phyloP scores from a whole-genome alignment of 257 asterid species.

The Nicotiana tomentosiformis region DNA sequence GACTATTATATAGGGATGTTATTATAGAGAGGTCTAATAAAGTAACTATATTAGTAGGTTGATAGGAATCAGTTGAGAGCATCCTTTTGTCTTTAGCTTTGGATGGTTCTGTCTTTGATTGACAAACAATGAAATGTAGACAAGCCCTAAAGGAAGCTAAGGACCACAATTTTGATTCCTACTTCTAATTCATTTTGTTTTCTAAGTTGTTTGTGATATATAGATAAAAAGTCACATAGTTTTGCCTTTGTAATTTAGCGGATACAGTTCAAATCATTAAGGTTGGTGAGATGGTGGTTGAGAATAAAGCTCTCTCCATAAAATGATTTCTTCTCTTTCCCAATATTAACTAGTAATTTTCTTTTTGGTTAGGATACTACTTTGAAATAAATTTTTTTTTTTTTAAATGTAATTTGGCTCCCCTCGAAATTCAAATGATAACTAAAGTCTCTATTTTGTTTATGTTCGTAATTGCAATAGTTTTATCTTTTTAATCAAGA shows the following conservation, averaged over 20 bases:
- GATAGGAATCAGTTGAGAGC: slow-evolving; percentile 21
- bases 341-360: background rate
- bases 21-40: too few species aligned
- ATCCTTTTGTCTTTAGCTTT: slow-evolving; percentile 42
- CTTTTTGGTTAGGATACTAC: too few species aligned
- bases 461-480: too few species aligned
- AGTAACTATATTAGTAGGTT: slow-evolving; percentile 9
- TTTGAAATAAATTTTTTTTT: too few species aligned
- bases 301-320: slow-evolving; percentile 2
- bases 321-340: background rate
- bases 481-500: too few species aligned
- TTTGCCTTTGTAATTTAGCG: slow-evolving; percentile 53
- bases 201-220: slow-evolving; percentile 22
- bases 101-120: slow-evolving; percentile 30
- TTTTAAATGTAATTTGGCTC: too few species aligned
- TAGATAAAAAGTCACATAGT: slow-evolving; percentile 59
- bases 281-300: slow-evolving; percentile 23
- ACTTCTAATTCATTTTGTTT: background rate
- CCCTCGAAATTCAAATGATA: too few species aligned
- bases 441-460: too few species aligned
- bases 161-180: slow-evolving; percentile 36
- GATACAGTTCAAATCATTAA: slow-evolving; percentile 38
- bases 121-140: slow-evolving; percentile 30
- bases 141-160: slow-evolving; percentile 32
- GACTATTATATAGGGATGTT: too few species aligned